Evolutionary conservation across 306 rosid genomes (phyloP).

Genomic region (Cyclanthera cordifolia): DNA sequence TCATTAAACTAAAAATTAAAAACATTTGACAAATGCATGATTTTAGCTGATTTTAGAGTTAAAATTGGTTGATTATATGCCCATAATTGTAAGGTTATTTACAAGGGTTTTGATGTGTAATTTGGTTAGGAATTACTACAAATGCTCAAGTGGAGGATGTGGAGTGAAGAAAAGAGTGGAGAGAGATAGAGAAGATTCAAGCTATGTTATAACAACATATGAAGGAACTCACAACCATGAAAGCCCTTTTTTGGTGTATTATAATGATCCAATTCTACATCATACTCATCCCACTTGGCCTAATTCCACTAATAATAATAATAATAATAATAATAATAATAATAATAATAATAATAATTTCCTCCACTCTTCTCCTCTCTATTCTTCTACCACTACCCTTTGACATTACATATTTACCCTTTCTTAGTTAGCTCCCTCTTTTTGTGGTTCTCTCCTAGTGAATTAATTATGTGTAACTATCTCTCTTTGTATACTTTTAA

Average conservation of each 20-base stretch:
- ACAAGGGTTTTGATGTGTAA: too few species aligned
- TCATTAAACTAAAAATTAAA: too few species aligned
- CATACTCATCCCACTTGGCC: background rate
- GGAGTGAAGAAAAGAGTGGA: conserved; percentile 13
- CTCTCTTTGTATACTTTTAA: background rate
- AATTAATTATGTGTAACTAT: background rate
- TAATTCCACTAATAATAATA: background rate
- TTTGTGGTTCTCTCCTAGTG: background rate
- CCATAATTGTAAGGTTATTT: too few species aligned
- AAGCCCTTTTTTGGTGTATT: background rate
- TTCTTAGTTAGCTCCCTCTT: background rate
- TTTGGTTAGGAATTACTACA: conserved; percentile 9
- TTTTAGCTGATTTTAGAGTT: too few species aligned
- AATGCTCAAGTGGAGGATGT: conserved; percentile 10
- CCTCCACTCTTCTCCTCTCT: background rate
- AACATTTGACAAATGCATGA: too few species aligned
- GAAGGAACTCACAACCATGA: conserved; percentile 11
- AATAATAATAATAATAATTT: too few species aligned
- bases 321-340: too few species aligned
- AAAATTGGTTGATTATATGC: too few species aligned
- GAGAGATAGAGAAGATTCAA: conserved; percentile 13
- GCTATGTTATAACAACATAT: conserved; percentile 13
- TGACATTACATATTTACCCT: background rate
- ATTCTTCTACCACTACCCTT: background rate
- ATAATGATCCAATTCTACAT: background rate